phyloP scores from a whole-genome alignment of 345 rosid species.

The Isatis tinctoria region DNA sequence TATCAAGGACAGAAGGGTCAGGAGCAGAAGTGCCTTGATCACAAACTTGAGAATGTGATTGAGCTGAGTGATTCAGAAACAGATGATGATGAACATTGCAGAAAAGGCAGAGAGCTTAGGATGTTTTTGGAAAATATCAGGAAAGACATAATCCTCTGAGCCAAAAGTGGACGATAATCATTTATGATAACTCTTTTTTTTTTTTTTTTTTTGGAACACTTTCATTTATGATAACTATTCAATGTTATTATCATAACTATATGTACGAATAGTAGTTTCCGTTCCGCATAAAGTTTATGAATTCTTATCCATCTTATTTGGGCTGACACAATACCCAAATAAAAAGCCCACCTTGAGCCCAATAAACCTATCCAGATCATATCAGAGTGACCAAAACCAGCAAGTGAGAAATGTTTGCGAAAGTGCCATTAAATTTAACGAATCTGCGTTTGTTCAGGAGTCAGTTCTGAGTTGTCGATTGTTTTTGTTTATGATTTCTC shows the following conservation, averaged over 20 bases:
- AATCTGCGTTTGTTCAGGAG: background rate
- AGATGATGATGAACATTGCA: constrained; percentile 52
- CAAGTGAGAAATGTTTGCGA: no score
- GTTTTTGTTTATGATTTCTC: background rate
- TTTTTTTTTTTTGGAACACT: no score
- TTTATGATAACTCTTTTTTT: background rate
- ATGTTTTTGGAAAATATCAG: constrained; percentile 50
- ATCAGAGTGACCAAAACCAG: no score
- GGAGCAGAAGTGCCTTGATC: constrained; percentile 23
- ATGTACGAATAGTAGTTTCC: background rate
- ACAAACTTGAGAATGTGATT: constrained; percentile 36
- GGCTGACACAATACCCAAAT: background rate
- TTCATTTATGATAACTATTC: constrained; percentile 2
- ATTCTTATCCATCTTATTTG: background rate
- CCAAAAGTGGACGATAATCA: constrained; percentile 4
- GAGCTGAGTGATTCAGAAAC: constrained; percentile 72
- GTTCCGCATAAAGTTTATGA: background rate
- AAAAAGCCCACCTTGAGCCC: no score
- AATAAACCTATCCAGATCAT: background rate
- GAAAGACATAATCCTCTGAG: constrained; percentile 39
- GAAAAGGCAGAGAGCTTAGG: constrained; percentile 63
- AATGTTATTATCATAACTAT: no score
- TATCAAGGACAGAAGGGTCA: constrained; percentile 18
- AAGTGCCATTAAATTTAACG: background rate
- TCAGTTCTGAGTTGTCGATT: background rate